Evolutionary conservation across 176 grass and related monocot genomes (phyloP), one percentile per base, ranked within the genome.

Genomic region (Elaeis guineensis): DNA sequence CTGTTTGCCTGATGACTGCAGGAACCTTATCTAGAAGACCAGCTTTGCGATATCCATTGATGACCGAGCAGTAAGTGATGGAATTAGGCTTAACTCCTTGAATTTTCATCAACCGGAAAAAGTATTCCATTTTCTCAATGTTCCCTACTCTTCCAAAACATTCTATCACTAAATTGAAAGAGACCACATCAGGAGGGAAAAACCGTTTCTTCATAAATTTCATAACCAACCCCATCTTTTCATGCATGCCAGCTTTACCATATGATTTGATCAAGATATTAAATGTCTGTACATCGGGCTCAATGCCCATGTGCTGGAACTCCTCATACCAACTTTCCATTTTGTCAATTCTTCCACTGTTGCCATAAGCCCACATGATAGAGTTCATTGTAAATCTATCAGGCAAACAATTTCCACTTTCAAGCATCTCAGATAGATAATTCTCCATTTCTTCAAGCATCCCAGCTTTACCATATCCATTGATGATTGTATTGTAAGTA

Each of bases 381-480:
- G 92, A 96, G 62, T 96, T 90, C 87, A 96, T 90, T 24, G 86
- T 88, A 78, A 79, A 90, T 71, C 85, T 69, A 52, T 96, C 92
- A 0, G 86, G 92, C 71, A 76, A 51, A 67, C 49, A 75, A 26
- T 78, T 73, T 25, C 80, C 92, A 32, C 57, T 75, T 53, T 90
- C 80, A 17, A 96, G 75, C 91, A 96, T 96, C 17, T 21, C 57
- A 22, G 21, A 82, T 23, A 96, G 69, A 2, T 77, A 67, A 35
- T 55, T 16, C 57, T 85, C 78, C 91, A 87, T 90, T 64, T 96
- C 80, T 26, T 73, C 58, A 16, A 90, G 26, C 77, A 83, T 80
- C 25, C 78, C 72, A 3, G 75, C 78, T 70, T 96, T 96, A 48
- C 86, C 83, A 4, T 85, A 88, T 14, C 92, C 86, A 21, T 96